These are phyloP conservation scores for Citrus maxima DNA, from an alignment of 345 rosid genomes.

Conservation along the genomic window DNA sequence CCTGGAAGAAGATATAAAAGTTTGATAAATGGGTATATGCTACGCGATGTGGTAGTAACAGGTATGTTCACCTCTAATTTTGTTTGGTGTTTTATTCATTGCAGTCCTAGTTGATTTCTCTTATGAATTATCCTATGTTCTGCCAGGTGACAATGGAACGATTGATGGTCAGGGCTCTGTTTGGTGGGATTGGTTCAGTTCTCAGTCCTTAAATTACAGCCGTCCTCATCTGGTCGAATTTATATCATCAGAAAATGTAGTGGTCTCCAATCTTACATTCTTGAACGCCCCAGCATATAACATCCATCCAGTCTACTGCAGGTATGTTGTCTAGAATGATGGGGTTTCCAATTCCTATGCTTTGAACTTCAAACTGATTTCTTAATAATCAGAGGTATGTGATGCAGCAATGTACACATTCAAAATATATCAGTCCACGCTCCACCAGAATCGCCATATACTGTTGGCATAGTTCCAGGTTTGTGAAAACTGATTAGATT, in stretches of 20 bases:
- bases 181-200: constrained; percentile 83
- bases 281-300: constrained; percentile 71
- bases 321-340: constrained; percentile 30
- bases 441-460: constrained; percentile 55
- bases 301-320: constrained; percentile 92
- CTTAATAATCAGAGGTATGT: not conserved
- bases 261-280: constrained; percentile 84
- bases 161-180: constrained; percentile 85
- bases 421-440: constrained; percentile 57
- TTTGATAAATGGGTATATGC: constrained; percentile 76
- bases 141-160: constrained; percentile 81
- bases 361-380: not conserved
- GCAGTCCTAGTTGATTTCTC: not conserved
- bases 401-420: constrained; percentile 55
- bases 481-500: not conserved
- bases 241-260: constrained; percentile 46
- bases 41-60: constrained; percentile 75
- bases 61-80: constrained; percentile 32
- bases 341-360: not conserved
- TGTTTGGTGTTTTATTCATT: not conserved
- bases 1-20: constrained; percentile 76
- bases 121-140: not conserved
- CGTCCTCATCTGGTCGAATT: constrained; percentile 92
- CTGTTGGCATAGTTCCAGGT: constrained; percentile 87
- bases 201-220: constrained; percentile 67